Evolutionary conservation across 345 rosid species (phyloP).

Genomic region (Brassica rapa): DNA sequence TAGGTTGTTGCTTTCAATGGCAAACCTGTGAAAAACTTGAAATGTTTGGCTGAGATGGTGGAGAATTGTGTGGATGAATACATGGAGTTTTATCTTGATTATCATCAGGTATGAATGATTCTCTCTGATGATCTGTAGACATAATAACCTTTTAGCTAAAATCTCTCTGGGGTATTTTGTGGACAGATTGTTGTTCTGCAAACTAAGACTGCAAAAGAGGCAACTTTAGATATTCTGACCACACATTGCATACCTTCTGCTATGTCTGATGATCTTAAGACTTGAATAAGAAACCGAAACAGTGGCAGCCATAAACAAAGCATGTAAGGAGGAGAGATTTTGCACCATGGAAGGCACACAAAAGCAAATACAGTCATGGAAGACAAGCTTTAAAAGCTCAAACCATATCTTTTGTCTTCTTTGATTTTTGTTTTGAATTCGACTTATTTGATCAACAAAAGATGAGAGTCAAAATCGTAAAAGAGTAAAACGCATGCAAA

Average conservation of each 20-base stretch:
- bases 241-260: constrained; percentile 89
- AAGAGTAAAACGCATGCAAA: background rate
- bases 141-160: constrained; percentile 2
- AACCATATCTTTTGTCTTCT: background rate
- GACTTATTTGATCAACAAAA: background rate
- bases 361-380: constrained; percentile 17
- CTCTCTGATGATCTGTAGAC: constrained; percentile 1
- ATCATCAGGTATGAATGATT: constrained; percentile 60
- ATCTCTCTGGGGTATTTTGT: background rate
- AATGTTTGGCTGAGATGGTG: constrained; percentile 79
- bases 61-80: constrained; percentile 77
- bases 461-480: background rate
- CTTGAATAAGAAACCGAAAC: constrained; percentile 32
- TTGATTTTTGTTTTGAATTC: background rate
- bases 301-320: background rate
- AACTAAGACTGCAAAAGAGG: constrained; percentile 69
- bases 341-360: background rate
- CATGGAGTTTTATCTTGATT: constrained; percentile 76
- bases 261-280: constrained; percentile 81
- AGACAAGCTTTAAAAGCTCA: background rate
- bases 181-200: constrained; percentile 68
- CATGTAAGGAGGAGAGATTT: background rate
- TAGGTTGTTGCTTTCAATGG: constrained; percentile 89
- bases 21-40: constrained; percentile 78
- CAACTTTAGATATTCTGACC: constrained; percentile 77